These are phyloP conservation scores for Ceratobasidium sp. DNA, from an alignment of 1,284 basidiomycete genomes.

Conservation along the genomic window DNA sequence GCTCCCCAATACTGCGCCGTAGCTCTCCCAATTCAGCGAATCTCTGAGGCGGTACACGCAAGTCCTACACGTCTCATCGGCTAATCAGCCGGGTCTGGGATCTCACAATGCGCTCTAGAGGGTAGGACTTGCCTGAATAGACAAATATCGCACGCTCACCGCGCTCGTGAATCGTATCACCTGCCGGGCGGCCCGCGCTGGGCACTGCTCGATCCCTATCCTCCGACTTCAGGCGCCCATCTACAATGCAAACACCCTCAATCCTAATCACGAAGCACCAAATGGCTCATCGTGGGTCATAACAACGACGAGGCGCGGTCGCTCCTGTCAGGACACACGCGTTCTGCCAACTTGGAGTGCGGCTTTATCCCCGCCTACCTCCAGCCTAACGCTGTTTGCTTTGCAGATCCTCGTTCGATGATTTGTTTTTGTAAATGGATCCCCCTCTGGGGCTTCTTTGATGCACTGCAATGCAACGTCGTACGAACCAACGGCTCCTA, in stretches of 20 bases:
- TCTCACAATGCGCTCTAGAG: background rate
- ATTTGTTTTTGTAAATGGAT: background rate
- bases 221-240: conserved; percentile 3
- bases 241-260: background rate
- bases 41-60: background rate
- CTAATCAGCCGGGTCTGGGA: background rate
- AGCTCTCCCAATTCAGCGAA: background rate
- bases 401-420: background rate
- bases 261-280: background rate
- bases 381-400: conserved; percentile 5
- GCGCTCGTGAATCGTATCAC: background rate
- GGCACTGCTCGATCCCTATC: background rate
- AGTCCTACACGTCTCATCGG: background rate
- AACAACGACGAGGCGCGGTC: background rate
- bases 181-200: background rate
- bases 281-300: background rate
- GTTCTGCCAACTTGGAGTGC: background rate
- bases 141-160: background rate
- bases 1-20: conserved; percentile 1
- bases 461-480: conserved; percentile 1
- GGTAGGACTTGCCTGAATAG: conserved; percentile 1
- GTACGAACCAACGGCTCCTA: background rate
- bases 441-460: background rate
- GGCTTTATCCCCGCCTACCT: background rate
- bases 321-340: conserved; percentile 25